Conservation (phyloP, 2,329 filamentous ascomycete species). For the Alternaria hordeiaustralica region DNA sequence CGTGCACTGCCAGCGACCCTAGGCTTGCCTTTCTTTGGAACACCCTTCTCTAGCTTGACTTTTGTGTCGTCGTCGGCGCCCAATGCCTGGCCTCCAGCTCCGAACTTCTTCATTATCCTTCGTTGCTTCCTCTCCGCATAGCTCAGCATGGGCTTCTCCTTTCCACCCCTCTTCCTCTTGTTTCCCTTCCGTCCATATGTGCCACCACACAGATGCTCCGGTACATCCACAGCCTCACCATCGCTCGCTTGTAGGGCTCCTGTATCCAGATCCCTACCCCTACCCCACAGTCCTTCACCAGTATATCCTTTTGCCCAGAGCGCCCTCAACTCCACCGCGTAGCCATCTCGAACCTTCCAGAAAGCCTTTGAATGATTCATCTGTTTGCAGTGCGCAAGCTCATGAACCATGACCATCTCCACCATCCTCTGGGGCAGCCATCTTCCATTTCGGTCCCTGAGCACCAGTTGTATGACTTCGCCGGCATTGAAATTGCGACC, state of each 20-base stretch:
- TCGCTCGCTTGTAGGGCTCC: slow-evolving; percentile 33
- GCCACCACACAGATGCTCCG: slow-evolving; percentile 77
- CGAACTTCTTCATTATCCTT: slow-evolving; percentile 78
- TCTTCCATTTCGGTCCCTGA: slow-evolving; percentile 67
- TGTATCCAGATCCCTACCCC: slow-evolving; percentile 67
- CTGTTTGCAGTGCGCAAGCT: slow-evolving; percentile 85
- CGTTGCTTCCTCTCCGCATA: slow-evolving; percentile 77
- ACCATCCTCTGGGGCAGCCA: slow-evolving; percentile 87
- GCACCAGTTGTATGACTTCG: slow-evolving; percentile 83
- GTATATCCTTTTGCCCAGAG: slow-evolving; percentile 75
- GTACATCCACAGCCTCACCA: slow-evolving; percentile 36
- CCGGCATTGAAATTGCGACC: slow-evolving; percentile 91
- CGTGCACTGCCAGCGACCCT: slow-evolving; percentile 76
- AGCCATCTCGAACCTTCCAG: slow-evolving; percentile 78
- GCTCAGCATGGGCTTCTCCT: slow-evolving; percentile 58
- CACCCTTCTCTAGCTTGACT: slow-evolving; percentile 70
- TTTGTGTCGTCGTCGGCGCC: slow-evolving; percentile 73
- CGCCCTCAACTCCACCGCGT: slow-evolving; percentile 71
- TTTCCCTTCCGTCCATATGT: slow-evolving; percentile 69
- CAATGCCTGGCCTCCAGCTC: slow-evolving; percentile 69
- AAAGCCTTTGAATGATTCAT: slow-evolving; percentile 89
- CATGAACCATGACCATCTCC: slow-evolving; percentile 96
- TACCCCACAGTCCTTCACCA: slow-evolving; percentile 84
- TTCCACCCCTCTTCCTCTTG: slow-evolving; percentile 54
- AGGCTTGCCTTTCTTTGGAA: slow-evolving; percentile 68